Percentiles rank a stretch among this genome's conserved stretches.
Conservation (phyloP, 2,329 filamentous ascomycete genomes). For the Arthrobotrys sinensis region DNA sequence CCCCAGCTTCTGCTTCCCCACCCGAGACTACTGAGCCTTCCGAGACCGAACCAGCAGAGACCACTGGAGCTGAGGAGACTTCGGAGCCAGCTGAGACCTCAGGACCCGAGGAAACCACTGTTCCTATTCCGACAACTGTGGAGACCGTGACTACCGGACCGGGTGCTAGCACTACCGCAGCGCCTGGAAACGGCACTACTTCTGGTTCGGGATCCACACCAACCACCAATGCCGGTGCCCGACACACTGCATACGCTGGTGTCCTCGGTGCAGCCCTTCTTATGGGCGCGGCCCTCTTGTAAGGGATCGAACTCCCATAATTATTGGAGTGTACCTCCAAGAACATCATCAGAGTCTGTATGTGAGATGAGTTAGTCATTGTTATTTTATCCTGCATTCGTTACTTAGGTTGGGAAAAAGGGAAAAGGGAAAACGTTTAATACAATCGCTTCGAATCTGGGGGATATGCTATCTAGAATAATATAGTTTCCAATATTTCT, state of each 20-base stretch:
- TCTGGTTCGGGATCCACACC: constrained; percentile 39
- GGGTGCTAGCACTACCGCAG: not conserved
- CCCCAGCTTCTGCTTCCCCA: constrained; percentile 4
- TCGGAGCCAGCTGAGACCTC: constrained; percentile 17
- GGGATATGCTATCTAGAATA: not conserved
- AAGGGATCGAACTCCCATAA: not conserved
- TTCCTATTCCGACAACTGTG: not conserved
- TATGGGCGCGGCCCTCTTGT: constrained; percentile 27
- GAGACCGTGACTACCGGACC: constrained; percentile 13
- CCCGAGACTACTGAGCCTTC: constrained; percentile 12
- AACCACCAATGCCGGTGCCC: constrained; percentile 34
- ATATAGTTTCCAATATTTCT: not conserved
- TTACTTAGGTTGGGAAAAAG: not conserved
- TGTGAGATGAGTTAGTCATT: not conserved
- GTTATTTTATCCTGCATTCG: not conserved
- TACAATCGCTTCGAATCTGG: too few relatives aligned
- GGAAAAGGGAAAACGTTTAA: not conserved
- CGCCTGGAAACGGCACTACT: constrained; percentile 32
- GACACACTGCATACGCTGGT: constrained; percentile 23
- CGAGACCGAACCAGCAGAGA: not conserved
- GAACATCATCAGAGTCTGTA: not conserved
- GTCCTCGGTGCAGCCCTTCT: constrained; percentile 29
- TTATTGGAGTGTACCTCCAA: not conserved
- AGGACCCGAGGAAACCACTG: constrained; percentile 6
- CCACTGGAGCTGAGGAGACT: constrained; percentile 1